Conservation (phyloP, 2,329 filamentous ascomycete genomes). For the Phialocephala subalpina region DNA sequence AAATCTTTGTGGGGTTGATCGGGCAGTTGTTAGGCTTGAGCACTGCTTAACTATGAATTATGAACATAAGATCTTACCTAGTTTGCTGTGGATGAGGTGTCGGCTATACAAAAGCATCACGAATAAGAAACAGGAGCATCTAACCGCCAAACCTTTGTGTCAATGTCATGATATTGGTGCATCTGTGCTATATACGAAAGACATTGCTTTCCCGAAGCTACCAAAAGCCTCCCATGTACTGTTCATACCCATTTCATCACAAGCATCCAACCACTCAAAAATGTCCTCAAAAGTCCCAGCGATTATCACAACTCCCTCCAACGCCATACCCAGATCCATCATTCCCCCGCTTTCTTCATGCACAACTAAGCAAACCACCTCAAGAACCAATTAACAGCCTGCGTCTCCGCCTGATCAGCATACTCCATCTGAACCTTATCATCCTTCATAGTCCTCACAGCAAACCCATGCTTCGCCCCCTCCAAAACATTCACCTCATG, state of each 20-base stretch:
- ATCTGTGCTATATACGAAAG: not conserved
- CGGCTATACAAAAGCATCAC: too few relatives aligned
- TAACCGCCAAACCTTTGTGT: not conserved
- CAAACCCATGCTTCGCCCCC: conserved; percentile 53
- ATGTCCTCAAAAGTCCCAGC: not conserved
- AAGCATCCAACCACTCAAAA: not conserved
- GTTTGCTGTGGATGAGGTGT: too few relatives aligned
- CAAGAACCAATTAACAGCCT: conserved; percentile 49
- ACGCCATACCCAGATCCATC: conserved; percentile 4
- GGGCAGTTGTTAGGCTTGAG: too few relatives aligned
- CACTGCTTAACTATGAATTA: too few relatives aligned
- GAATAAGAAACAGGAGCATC: too few relatives aligned
- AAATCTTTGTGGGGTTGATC: too few relatives aligned
- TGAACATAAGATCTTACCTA: too few relatives aligned
- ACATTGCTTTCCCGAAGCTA: not conserved
- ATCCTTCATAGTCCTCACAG: conserved; percentile 45
- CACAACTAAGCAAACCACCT: conserved; percentile 33
- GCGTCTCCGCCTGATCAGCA: conserved; percentile 47
- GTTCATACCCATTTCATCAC: not conserved
- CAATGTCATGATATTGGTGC: not conserved
- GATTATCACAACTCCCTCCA: not conserved
- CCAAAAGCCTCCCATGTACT: not conserved
- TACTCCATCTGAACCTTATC: conserved; percentile 45
- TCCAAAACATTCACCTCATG: conserved; percentile 46
- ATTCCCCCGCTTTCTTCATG: not conserved